Percentiles rank a stretch among this genome's conserved stretches.
phyloP scores from a whole-genome alignment of 2,329 filamentous ascomycete genomes.

The Penicillium hesseltinei region DNA sequence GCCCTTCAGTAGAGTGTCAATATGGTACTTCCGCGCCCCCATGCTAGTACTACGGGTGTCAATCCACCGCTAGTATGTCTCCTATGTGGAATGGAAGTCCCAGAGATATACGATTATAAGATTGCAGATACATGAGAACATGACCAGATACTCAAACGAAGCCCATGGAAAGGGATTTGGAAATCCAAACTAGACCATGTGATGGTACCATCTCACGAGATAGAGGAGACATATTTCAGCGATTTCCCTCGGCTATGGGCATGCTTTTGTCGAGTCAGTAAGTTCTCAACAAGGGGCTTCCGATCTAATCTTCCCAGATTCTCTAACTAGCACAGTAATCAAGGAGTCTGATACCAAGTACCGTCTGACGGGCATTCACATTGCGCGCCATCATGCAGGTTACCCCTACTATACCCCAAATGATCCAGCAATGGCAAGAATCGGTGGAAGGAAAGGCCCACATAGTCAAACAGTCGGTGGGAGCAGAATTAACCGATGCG shows the following conservation, averaged over 20 bases:
- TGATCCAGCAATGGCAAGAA: not conserved
- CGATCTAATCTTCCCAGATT: not conserved
- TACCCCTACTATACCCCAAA: not conserved
- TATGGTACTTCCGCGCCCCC: too few species aligned
- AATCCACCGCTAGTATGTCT: not conserved
- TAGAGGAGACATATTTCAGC: not conserved
- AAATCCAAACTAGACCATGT: not conserved
- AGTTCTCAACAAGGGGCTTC: not conserved
- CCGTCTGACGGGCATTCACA: not conserved
- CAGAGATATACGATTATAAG: too few species aligned
- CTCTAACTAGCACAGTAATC: not conserved
- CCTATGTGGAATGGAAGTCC: not conserved
- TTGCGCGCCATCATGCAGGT: not conserved
- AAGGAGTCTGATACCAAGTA: not conserved
- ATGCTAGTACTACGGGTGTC: not conserved
- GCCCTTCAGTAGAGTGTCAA: too few species aligned
- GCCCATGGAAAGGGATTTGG: not conserved
- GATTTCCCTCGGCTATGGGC: not conserved
- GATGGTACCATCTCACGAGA: not conserved
- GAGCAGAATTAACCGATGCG: not conserved
- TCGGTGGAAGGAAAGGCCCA: not conserved
- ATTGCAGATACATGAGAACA: not conserved
- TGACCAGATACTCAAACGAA: not conserved
- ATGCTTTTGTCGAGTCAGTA: not conserved
- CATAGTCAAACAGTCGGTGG: not conserved